Evolutionary conservation across 2,329 filamentous ascomycete genomes (phyloP), one percentile per base, ranked within the genome.

Genomic region (Cladosporium colombiae): DNA sequence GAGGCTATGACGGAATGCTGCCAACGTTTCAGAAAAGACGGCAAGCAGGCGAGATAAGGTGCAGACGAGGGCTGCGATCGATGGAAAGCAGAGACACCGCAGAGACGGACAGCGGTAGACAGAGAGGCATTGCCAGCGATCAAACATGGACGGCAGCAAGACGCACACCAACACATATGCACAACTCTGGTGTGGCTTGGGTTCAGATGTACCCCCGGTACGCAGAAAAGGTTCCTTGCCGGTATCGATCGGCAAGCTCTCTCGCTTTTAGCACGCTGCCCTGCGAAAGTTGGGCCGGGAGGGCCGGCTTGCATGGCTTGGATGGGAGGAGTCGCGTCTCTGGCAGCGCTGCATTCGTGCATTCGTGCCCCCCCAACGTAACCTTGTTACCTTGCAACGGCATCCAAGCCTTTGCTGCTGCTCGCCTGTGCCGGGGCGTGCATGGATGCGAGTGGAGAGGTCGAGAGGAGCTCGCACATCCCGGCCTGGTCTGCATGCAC

Each of bases 141-240:
- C 27, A 55, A 31, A 55, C 27, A n/a, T 29, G 27, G 27, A 53
- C 50, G 16, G 52, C 52, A 21, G 5, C 29, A 13, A 46, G 27
- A 29, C 21, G 55, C 55, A 31, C 29, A 31, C 29, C 29, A 31
- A 31, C 29, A 31, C 29, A 37, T 57, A 52, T 62, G 60, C 49
- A 50, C 60, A 62, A 37, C 6, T 53, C 46, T 53, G 11, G 7
- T 63, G 61, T 63, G 61, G 61, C 61, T 63, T 63, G 61, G 29
- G 44, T 52, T 33, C 61, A 63, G 61, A 21, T 31, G 61, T 63
- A 63, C 61, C 61, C 50, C 35, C 50, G 61, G 61, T 63, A 44
- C 50, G 61, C 14, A 25, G 14, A 25, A 52, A 63, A 63, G 61
- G 61, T 63, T 63, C 33, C 61, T 62, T 25, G 59, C 44, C 21